Evolutionary conservation across 1,284 basidiomycete genomes (phyloP).

Genomic region (Trichosporon faecale): DNA sequence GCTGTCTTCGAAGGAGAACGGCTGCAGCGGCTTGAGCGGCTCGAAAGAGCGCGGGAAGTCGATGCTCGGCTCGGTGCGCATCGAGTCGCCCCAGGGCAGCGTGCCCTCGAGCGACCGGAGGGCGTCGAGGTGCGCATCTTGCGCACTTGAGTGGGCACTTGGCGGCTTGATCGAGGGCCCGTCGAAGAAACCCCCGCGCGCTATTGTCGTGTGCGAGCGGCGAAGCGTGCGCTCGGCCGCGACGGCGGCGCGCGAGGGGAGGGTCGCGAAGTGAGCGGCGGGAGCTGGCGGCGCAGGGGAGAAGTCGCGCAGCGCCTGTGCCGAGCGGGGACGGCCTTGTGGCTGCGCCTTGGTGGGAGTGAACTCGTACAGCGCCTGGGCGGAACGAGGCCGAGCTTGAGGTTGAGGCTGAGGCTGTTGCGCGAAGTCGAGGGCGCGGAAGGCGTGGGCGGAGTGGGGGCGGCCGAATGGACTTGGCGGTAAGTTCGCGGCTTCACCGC

Average conservation of each 20-base stretch:
- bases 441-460: not conserved
- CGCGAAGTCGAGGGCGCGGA: not conserved
- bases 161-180: not conserved
- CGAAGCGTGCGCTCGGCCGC: not conserved
- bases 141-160: slow-evolving; percentile 8
- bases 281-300: not conserved
- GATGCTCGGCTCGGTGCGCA: slow-evolving; percentile 1
- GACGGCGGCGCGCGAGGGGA: not conserved
- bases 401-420: not conserved
- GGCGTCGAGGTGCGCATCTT: slow-evolving; percentile 34
- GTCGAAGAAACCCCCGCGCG: not conserved
- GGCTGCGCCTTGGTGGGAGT: not conserved
- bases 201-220: not conserved
- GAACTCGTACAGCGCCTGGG: not conserved
- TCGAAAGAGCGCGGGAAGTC: not conserved
- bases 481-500: not conserved
- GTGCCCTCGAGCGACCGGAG: slow-evolving; percentile 43
- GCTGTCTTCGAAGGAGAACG: not conserved
- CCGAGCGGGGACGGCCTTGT: not conserved
- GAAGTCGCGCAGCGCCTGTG: not conserved
- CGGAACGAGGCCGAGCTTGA: not conserved
- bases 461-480: not conserved
- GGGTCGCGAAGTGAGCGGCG: not conserved
- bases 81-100: not conserved
- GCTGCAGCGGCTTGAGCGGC: too few relatives aligned